phyloP scores from a whole-genome alignment of 1,139 yeast species.

The Pichia sp. region DNA sequence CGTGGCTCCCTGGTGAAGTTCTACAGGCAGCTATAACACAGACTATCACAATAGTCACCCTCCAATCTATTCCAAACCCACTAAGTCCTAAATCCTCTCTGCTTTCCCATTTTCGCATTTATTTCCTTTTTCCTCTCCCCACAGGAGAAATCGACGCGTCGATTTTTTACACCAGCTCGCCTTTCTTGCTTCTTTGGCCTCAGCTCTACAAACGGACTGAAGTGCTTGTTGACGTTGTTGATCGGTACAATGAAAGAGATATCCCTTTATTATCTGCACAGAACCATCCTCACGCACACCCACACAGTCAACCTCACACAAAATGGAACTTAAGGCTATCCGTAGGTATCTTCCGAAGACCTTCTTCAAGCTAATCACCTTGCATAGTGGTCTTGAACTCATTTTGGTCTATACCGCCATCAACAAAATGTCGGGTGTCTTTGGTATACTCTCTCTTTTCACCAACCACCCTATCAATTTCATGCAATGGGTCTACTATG shows the following conservation, averaged over 20 bases:
- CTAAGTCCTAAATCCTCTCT: no score
- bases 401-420: slow-evolving; percentile 76
- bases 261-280: no score
- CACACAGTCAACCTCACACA: no score
- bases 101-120: background rate
- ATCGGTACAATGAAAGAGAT: no score
- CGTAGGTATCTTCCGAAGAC: slow-evolving; percentile 11
- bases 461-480: slow-evolving; percentile 87
- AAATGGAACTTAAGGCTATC: slow-evolving; percentile 5
- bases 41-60: no score
- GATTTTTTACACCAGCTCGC: background rate
- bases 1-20: no score
- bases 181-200: background rate
- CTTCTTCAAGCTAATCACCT: slow-evolving; percentile 53
- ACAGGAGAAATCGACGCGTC: slow-evolving; percentile 7
- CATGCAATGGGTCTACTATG: slow-evolving; percentile 81
- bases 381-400: slow-evolving; percentile 85
- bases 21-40: no score
- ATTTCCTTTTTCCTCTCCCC: background rate
- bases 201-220: no score
- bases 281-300: no score
- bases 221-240: no score
- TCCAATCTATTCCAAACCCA: no score
- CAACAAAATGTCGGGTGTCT: slow-evolving; percentile 87
- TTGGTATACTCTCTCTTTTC: slow-evolving; percentile 80